Percentiles rank a stretch among this genome's conserved stretches.
Evolutionary conservation across 2,329 filamentous ascomycete genomes (phyloP).

Genomic region (Chrysosporium queenslandicum): DNA sequence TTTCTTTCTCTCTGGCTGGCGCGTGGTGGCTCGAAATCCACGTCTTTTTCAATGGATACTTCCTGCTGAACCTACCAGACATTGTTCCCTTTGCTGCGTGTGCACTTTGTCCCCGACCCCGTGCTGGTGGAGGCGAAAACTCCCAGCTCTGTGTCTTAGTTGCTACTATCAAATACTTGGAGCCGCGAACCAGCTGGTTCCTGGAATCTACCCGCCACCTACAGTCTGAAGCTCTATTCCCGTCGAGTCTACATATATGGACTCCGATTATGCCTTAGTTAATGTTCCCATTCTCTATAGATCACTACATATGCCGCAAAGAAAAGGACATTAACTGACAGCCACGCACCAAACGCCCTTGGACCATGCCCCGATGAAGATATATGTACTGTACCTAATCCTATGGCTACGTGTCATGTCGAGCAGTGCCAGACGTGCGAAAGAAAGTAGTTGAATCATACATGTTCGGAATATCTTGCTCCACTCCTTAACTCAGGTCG

Average conservation of each 20-base stretch:
- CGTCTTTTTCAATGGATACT: neutral
- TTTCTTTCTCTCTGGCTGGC: neutral
- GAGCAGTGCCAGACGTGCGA: neutral
- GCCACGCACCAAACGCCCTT: neutral
- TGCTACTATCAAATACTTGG: no score
- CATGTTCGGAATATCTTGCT: no score
- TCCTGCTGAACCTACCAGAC: constrained; percentile 1
- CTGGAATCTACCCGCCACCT: no score
- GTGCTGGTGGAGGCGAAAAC: no score
- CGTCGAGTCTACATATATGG: no score
- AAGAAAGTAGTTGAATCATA: neutral
- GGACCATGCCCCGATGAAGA: neutral
- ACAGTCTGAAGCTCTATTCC: no score
- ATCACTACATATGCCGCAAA: neutral
- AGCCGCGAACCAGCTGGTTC: no score
- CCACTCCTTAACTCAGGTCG: constrained; percentile 48
- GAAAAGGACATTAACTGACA: neutral
- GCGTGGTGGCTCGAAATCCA: neutral
- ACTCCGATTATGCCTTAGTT: no score
- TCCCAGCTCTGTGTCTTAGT: no score
- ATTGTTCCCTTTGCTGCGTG: neutral
- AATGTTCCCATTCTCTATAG: neutral
- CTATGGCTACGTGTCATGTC: neutral
- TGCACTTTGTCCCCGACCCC: neutral
- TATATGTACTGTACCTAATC: neutral